phyloP scores from a whole-genome alignment of 1,284 basidiomycete species.

The Sanghuangporus sanghuang region DNA sequence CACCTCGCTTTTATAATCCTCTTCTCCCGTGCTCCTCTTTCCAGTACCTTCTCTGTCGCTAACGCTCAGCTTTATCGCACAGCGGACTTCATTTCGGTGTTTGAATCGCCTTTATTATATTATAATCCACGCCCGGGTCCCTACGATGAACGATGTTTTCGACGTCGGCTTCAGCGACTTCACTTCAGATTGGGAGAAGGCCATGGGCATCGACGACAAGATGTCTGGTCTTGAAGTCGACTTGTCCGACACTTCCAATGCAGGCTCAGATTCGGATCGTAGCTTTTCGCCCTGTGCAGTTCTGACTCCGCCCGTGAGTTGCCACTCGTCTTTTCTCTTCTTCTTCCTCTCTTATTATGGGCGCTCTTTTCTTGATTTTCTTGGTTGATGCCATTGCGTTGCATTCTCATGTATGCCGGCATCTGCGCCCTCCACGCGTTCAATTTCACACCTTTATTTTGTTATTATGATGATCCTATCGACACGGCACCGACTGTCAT shows the following conservation, averaged over 20 bases:
- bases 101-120: not conserved
- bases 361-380: not conserved
- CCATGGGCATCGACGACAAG: not conserved
- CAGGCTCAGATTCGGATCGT: slow-evolving; percentile 3
- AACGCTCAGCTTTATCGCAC: not conserved
- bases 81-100: not conserved
- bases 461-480: not conserved
- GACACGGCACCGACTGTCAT: not conserved
- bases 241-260: slow-evolving; percentile 2
- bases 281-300: slow-evolving; percentile 11
- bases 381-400: too few species aligned
- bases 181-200: slow-evolving; percentile 5
- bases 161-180: not conserved
- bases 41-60: not conserved
- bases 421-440: too few species aligned
- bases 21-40: not conserved
- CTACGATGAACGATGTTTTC: not conserved
- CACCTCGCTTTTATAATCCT: not conserved
- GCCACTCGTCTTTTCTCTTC: not conserved
- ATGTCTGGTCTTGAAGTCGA: not conserved
- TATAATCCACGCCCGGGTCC: not conserved
- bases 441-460: not conserved
- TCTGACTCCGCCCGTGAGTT: slow-evolving; percentile 17
- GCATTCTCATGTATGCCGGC: too few species aligned
- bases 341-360: not conserved